Evolutionary conservation across 2,329 filamentous ascomycete genomes (phyloP).

Genomic region (Colletotrichum sp.): DNA sequence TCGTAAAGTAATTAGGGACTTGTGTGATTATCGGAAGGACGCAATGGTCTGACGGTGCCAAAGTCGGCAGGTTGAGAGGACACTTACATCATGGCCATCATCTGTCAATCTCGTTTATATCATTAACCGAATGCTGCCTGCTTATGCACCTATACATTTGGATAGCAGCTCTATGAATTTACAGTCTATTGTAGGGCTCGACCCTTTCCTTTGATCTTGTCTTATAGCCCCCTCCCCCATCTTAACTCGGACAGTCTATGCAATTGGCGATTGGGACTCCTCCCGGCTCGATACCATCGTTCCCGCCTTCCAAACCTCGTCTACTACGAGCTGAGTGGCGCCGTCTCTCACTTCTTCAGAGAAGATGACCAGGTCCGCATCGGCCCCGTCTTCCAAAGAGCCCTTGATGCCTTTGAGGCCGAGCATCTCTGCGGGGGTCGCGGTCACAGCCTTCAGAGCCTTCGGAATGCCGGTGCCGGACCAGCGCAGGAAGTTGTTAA

Average conservation of each 20-base stretch:
- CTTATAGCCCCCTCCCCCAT: neutral
- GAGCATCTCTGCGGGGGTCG: slow-evolving; percentile 79
- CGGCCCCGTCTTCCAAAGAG: slow-evolving; percentile 63
- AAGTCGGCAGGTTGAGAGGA: neutral
- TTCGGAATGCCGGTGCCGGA: slow-evolving; percentile 71
- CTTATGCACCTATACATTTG: accelerated
- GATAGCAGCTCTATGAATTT: neutral
- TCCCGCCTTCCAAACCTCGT: slow-evolving; percentile 84
- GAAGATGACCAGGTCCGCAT: slow-evolving; percentile 74
- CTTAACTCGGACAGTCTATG: neutral
- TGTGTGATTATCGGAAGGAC: neutral
- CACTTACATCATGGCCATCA: neutral
- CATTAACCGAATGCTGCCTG: neutral
- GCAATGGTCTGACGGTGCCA: neutral
- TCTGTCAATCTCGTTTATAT: neutral
- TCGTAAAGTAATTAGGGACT: neutral
- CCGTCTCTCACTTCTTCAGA: slow-evolving; percentile 56
- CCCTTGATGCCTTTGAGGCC: slow-evolving; percentile 73
- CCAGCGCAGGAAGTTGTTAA: slow-evolving; percentile 82
- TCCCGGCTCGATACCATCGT: slow-evolving; percentile 45
- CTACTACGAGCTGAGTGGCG: slow-evolving; percentile 62
- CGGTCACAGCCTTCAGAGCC: slow-evolving; percentile 75
- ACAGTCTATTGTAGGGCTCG: neutral
- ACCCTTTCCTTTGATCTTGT: neutral
- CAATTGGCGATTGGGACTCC: slow-evolving; percentile 8